Conservation (phyloP, 441 rosid species). For the Theobroma grandiflorum region DNA sequence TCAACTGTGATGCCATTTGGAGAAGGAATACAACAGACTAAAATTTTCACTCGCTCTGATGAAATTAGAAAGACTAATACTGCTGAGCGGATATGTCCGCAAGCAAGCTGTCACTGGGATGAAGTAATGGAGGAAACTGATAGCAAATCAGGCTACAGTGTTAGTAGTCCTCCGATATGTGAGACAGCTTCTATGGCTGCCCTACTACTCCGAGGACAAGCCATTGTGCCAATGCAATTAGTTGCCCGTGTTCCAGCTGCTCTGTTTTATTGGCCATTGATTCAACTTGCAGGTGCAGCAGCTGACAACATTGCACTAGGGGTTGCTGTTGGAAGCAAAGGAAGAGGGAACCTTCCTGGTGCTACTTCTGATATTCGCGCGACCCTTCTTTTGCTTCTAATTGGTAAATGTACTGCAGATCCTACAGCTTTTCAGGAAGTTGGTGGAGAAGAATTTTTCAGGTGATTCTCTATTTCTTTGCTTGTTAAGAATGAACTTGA, state of each 20-base stretch:
- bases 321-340: constrained; percentile 99
- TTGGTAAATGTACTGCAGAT: constrained; percentile 97
- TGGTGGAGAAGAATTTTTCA: constrained; percentile 93
- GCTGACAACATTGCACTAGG: constrained; percentile 96
- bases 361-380: constrained; percentile 98
- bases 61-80: constrained; percentile 54
- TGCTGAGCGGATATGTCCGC: constrained; percentile 51
- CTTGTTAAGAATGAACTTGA: constrained; percentile 28
- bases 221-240: constrained; percentile 94
- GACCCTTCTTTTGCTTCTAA: constrained; percentile 86
- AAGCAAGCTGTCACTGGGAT: constrained; percentile 43
- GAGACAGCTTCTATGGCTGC: constrained; percentile 97
- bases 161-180: constrained; percentile 46
- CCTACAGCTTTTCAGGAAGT: constrained; percentile 89
- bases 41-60: constrained; percentile 37
- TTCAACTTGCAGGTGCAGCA: constrained; percentile 98
- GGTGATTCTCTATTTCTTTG: constrained; percentile 54
- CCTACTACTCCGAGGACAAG: constrained; percentile 88
- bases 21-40: constrained; percentile 48
- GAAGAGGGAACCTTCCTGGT: constrained; percentile 98
- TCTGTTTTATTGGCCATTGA: constrained; percentile 96
- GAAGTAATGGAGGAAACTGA: constrained; percentile 61
- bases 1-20: constrained; percentile 57
- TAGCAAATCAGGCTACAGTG: constrained; percentile 50
- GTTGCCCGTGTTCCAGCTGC: constrained; percentile 96